Conservation (phyloP, 805 yeast genomes). For the Debaryomyces maramus region DNA sequence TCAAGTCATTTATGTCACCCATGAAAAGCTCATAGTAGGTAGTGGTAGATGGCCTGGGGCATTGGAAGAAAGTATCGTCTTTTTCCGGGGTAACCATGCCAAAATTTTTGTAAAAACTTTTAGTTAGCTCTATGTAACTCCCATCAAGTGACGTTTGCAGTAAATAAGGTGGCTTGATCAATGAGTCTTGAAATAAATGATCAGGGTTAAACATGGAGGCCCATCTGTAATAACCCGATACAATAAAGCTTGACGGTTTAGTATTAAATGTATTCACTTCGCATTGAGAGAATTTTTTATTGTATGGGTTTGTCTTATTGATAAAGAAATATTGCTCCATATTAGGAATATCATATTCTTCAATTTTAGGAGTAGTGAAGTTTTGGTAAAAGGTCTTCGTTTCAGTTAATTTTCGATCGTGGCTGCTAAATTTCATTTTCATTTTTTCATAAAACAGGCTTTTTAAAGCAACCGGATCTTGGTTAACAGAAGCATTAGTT, state of each 20-base stretch:
- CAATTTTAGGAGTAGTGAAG: slow-evolving; percentile 13
- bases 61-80: slow-evolving; percentile 34
- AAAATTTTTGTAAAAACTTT: slow-evolving; percentile 26
- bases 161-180: slow-evolving; percentile 44
- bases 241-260: slow-evolving; percentile 18
- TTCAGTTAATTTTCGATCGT: slow-evolving; percentile 1
- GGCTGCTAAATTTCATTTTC: neutral
- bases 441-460: neutral
- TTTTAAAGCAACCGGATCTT: neutral
- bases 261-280: slow-evolving; percentile 28
- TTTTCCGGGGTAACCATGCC: slow-evolving; percentile 19
- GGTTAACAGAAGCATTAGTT: neutral
- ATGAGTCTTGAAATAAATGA: slow-evolving; percentile 34
- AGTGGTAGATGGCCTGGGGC: slow-evolving; percentile 29
- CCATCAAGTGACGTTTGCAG: slow-evolving; percentile 19
- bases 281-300: slow-evolving; percentile 23
- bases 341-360: slow-evolving; percentile 13
- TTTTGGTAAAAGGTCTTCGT: slow-evolving; percentile 14
- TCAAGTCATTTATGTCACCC: slow-evolving; percentile 28
- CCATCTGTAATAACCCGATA: slow-evolving; percentile 41
- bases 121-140: slow-evolving; percentile 30
- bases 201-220: slow-evolving; percentile 48
- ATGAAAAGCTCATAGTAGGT: slow-evolving; percentile 24
- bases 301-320: slow-evolving; percentile 17
- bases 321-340: slow-evolving; percentile 7